These are phyloP conservation scores for Colletotrichum limetticola DNA, from an alignment of 2,329 filamentous ascomycete species.

Conservation along the genomic window DNA sequence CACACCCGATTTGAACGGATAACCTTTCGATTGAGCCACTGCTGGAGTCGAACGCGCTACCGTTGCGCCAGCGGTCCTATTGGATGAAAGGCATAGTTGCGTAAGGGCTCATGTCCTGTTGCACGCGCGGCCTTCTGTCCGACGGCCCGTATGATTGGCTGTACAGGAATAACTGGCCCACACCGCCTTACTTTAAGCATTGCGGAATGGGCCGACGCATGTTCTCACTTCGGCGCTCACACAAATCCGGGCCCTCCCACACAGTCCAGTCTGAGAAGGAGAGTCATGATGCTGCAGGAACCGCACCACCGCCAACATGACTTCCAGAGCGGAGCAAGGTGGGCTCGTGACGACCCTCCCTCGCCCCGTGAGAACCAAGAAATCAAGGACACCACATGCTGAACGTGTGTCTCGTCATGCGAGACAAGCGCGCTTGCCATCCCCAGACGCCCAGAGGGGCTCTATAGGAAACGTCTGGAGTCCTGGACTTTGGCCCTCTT, in stretches of 20 bases:
- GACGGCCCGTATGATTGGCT: not conserved
- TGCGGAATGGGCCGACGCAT: constrained; percentile 8
- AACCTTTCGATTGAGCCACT: constrained; percentile 29
- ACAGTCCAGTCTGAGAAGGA: not conserved
- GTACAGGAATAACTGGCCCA: fast-evolving
- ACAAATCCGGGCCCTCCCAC: not conserved
- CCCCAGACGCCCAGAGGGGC: not conserved
- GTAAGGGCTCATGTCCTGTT: fast-evolving
- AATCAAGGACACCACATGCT: not conserved
- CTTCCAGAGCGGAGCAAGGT: constrained; percentile 24
- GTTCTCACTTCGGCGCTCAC: not conserved
- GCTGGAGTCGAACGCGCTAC: constrained; percentile 35
- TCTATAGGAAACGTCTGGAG: no score
- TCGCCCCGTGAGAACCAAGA: not conserved
- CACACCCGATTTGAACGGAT: constrained; percentile 34
- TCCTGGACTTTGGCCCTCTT: no score
- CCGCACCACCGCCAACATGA: constrained; percentile 24
- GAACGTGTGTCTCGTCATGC: constrained; percentile 1
- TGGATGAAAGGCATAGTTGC: not conserved
- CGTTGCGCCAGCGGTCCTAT: constrained; percentile 30
- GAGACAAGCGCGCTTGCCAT: constrained; percentile 6
- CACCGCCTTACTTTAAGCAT: not conserved
- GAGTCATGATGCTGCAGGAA: constrained; percentile 24
- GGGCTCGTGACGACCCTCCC: constrained; percentile 9
- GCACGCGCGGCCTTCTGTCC: not conserved